phyloP scores from a whole-genome alignment of 495 filamentous ascomycete genomes.

The Immersiella caudata region DNA sequence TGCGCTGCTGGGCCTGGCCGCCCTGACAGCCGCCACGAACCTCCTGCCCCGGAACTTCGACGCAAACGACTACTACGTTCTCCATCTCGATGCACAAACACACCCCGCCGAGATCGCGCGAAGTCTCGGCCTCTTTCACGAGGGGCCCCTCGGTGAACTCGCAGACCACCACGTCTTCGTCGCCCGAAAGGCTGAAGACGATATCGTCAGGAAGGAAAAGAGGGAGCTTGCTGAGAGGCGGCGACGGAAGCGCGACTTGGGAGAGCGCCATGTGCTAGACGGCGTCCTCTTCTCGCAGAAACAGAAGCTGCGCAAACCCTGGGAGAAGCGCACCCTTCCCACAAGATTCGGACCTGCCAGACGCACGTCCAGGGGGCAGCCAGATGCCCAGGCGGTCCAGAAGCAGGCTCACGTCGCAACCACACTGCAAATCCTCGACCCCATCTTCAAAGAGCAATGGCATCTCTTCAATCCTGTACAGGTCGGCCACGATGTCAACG shows the following conservation, averaged over 20 bases:
- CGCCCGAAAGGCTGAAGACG: conserved; percentile 61
- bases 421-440: conserved; percentile 75
- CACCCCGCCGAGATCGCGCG: conserved; percentile 73
- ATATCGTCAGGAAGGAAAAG: conserved; percentile 60
- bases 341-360: conserved; percentile 20
- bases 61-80: conserved; percentile 84
- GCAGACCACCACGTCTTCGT: conserved; percentile 85
- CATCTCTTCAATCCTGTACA: conserved; percentile 86
- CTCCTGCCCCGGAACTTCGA: conserved; percentile 57
- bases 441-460: conserved; percentile 93
- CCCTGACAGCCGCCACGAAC: conserved; percentile 43
- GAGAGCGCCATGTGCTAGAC: conserved; percentile 64
- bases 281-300: conserved; percentile 80
- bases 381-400: conserved; percentile 54
- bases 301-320: conserved; percentile 66
- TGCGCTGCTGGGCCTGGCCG: conserved; percentile 46
- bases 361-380: conserved; percentile 29
- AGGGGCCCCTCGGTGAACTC: conserved; percentile 82
- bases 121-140: conserved; percentile 74
- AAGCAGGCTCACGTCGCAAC: conserved; percentile 63
- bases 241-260: conserved; percentile 60
- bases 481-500: conserved; percentile 89
- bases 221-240: conserved; percentile 59
- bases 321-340: conserved; percentile 75
- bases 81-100: conserved; percentile 70